Evolutionary conservation across 352 stramenopile genomes (phyloP).

Genomic region (Pythium rishiriense): DNA sequence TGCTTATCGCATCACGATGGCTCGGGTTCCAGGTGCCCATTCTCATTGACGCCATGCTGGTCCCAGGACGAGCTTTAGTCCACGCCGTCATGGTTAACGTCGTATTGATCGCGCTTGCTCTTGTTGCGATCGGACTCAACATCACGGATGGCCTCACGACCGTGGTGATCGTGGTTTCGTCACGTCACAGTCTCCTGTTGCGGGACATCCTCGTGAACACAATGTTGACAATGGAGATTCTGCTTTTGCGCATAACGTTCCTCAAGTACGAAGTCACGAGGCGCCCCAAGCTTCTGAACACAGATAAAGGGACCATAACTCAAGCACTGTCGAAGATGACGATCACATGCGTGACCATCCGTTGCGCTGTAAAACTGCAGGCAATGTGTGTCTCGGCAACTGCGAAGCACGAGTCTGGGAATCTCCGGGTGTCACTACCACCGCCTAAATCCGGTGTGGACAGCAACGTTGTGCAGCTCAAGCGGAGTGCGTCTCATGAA

Average conservation of each 20-base stretch:
- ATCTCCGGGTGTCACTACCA: background rate
- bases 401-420: background rate
- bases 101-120: background rate
- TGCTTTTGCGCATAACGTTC: slow-evolving; percentile 16
- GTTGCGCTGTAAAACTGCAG: slow-evolving; percentile 12
- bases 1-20: background rate
- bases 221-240: slow-evolving; percentile 16
- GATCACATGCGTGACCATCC: slow-evolving; percentile 10
- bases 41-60: slow-evolving; percentile 27
- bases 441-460: background rate
- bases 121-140: background rate
- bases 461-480: background rate
- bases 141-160: background rate
- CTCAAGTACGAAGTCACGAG: slow-evolving; percentile 7
- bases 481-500: background rate
- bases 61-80: slow-evolving; percentile 6
- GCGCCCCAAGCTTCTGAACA: background rate
- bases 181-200: background rate
- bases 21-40: slow-evolving; percentile 27
- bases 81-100: slow-evolving; percentile 1
- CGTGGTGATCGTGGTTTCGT: background rate
- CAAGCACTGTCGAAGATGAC: background rate
- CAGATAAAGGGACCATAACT: background rate
- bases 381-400: background rate
- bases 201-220: slow-evolving; percentile 16